These are phyloP conservation scores for Cladosporium sphaerospermum DNA, from an alignment of 2,329 filamentous ascomycete species.

Conservation along the genomic window DNA sequence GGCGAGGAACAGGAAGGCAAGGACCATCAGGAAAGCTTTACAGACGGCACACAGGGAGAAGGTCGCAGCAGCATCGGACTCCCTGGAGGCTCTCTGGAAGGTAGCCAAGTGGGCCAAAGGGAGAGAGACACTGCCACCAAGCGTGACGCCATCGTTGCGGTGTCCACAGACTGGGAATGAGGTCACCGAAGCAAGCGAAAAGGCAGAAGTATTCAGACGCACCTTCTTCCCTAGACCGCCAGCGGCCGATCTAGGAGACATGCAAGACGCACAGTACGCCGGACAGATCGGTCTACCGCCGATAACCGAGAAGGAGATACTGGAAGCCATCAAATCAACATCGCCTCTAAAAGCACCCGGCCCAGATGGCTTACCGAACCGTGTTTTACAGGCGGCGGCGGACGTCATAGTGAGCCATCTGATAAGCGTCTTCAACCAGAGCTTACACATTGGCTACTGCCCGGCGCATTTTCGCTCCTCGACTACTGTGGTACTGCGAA, in stretches of 20 bases:
- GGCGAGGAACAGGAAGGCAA: not conserved
- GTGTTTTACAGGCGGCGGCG: no score
- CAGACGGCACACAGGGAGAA: not conserved
- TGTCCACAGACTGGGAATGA: not conserved
- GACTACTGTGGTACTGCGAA: slow-evolving; percentile 24
- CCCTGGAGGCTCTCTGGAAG: not conserved
- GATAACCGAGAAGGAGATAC: not conserved
- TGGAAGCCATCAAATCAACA: not conserved
- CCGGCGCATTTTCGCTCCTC: slow-evolving; percentile 21
- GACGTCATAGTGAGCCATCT: no score
- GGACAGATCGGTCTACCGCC: not conserved
- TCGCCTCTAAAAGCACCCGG: not conserved
- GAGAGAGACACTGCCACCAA: not conserved
- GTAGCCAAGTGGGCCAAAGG: slow-evolving; percentile 5
- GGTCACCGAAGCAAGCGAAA: slow-evolving; percentile 17
- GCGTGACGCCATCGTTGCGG: slow-evolving; percentile 17
- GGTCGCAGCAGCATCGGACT: not conserved
- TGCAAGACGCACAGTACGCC: not conserved
- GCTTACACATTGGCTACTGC: slow-evolving; percentile 18
- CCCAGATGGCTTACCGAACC: not conserved
- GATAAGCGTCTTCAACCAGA: no score
- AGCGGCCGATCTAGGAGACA: not conserved
- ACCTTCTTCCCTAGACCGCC: not conserved
- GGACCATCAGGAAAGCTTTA: not conserved
- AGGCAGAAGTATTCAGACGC: slow-evolving; percentile 18